Evolutionary conservation across 495 filamentous ascomycete genomes (phyloP).

Genomic region (Lasiosphaeria hispida): DNA sequence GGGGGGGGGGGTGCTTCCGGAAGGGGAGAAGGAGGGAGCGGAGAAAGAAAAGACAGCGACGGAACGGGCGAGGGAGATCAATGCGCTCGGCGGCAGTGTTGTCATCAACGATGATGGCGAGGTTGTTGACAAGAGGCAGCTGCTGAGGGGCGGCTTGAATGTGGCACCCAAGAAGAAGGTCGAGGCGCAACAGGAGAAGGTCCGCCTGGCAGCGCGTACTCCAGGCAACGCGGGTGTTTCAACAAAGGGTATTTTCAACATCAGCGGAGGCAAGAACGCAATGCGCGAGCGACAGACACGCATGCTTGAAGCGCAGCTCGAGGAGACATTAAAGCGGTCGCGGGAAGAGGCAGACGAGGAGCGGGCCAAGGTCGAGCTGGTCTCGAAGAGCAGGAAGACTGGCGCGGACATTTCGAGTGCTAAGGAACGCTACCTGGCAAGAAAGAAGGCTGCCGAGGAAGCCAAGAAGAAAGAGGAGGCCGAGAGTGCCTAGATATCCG

Average conservation of each 20-base stretch:
- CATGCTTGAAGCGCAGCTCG: conserved; percentile 83
- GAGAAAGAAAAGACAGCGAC: conserved; percentile 64
- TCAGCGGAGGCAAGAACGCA: conserved; percentile 49
- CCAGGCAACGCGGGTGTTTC: conserved; percentile 33
- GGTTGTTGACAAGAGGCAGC: conserved; percentile 88
- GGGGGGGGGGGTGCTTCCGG: conserved; percentile 38
- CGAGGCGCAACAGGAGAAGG: conserved; percentile 36
- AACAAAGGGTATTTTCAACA: conserved; percentile 46
- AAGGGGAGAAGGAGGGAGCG: conserved; percentile 32
- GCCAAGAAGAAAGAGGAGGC: conserved; percentile 51
- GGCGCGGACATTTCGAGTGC: conserved; percentile 80
- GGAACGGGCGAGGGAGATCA: conserved; percentile 71
- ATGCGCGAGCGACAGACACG: conserved; percentile 79
- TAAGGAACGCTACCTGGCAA: conserved; percentile 79
- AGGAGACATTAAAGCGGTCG: conserved; percentile 68
- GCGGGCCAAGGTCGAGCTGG: conserved; percentile 63
- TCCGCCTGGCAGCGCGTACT: conserved; percentile 30
- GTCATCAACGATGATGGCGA: conserved; percentile 89
- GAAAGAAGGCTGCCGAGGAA: conserved; percentile 78
- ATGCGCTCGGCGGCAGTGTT: conserved; percentile 64
- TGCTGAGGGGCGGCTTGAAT: conserved; percentile 86
- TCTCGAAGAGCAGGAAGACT: conserved; percentile 69
- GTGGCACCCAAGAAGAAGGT: conserved; percentile 59
- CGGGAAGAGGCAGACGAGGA: conserved; percentile 74
- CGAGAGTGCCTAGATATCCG: conserved; percentile 11